These are phyloP conservation scores for Jaltomata sinuosa DNA, from an alignment of 257 asterid genomes.

Conservation along the genomic window DNA sequence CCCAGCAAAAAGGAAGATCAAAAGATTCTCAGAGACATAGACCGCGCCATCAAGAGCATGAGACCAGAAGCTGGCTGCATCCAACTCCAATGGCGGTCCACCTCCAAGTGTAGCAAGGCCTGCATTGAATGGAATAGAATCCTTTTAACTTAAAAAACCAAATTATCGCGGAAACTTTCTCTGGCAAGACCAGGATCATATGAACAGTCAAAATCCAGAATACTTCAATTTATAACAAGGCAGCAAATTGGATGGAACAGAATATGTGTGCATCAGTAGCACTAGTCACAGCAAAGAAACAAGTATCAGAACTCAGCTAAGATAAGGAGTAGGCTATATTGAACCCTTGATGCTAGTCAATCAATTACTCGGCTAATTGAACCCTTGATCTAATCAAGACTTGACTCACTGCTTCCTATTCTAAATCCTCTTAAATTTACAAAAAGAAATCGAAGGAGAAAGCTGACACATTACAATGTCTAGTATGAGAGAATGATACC, in stretches of 20 bases:
- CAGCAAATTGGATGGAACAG: background rate
- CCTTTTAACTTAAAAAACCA: background rate
- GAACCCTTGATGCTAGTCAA: background rate
- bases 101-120: constrained; percentile 68
- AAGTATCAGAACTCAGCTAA: background rate
- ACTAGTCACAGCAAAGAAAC: background rate
- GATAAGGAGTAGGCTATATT: background rate
- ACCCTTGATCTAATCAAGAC: background rate
- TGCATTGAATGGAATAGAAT: constrained; percentile 22
- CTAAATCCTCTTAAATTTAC: background rate
- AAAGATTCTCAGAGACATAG: constrained; percentile 63
- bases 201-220: background rate
- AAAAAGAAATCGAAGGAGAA: background rate
- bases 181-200: background rate
- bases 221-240: background rate
- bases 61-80: constrained; percentile 37
- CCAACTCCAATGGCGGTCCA: constrained; percentile 54
- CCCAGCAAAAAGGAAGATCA: constrained; percentile 74
- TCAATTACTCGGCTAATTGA: too few relatives aligned
- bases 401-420: background rate
- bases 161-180: background rate
- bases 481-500: constrained; percentile 28
- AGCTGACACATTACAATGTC: background rate
- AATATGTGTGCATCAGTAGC: background rate
- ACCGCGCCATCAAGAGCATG: constrained; percentile 50